Evolutionary conservation across 805 yeast species (phyloP).

Genomic region (Barnettozyma botsteinii): DNA sequence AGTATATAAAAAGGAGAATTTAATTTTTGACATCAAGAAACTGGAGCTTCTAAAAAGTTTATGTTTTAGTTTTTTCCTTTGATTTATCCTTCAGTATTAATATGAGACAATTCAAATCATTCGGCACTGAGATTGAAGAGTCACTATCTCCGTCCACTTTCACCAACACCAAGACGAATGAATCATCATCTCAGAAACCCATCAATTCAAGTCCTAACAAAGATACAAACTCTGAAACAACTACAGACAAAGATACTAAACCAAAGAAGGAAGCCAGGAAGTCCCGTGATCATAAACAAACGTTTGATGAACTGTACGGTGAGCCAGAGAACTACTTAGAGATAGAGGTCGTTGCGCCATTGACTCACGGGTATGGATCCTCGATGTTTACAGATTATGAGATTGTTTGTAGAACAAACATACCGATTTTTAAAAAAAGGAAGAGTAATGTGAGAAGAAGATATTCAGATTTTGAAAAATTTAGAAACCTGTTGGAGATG

Average conservation of each 20-base stretch:
- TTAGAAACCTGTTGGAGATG: constrained; percentile 64
- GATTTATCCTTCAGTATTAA: too few relatives aligned
- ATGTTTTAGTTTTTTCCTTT: too few relatives aligned
- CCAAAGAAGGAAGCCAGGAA: constrained; percentile 4
- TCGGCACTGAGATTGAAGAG: constrained; percentile 25
- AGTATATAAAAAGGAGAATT: too few relatives aligned
- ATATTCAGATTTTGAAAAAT: constrained; percentile 83
- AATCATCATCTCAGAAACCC: too few relatives aligned
- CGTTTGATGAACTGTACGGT: constrained; percentile 80
- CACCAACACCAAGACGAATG: neutral
- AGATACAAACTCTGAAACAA: neutral
- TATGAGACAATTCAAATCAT: constrained; percentile 23
- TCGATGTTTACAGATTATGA: constrained; percentile 89
- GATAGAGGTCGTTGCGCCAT: constrained; percentile 77
- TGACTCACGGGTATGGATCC: constrained; percentile 63
- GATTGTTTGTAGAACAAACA: constrained; percentile 81
- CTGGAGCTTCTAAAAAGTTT: too few relatives aligned
- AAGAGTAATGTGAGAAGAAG: constrained; percentile 71
- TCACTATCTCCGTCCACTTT: constrained; percentile 9
- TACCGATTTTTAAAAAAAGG: constrained; percentile 74
- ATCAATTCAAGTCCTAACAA: neutral
- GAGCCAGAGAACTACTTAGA: constrained; percentile 94
- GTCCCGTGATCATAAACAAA: constrained; percentile 43
- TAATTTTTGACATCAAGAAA: too few relatives aligned
- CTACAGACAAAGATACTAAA: constrained; percentile 7